phyloP scores from a whole-genome alignment of 2,329 filamentous ascomycete genomes.

The Fusarium verticillioides region DNA sequence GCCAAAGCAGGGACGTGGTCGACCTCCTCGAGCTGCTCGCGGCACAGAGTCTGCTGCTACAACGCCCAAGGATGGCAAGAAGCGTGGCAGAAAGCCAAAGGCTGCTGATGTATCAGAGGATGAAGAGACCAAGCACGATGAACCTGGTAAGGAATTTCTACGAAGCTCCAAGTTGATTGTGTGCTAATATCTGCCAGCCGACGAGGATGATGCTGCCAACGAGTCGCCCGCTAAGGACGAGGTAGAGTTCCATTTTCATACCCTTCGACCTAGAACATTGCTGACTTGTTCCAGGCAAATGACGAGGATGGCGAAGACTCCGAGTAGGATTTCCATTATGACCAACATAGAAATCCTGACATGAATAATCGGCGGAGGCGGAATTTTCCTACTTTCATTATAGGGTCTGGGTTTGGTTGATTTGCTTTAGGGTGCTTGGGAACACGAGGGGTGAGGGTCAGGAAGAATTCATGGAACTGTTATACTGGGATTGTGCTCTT shows the following conservation, averaged over 20 bases:
- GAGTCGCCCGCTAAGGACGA: slow-evolving; percentile 39
- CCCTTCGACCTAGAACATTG: slow-evolving; percentile 34
- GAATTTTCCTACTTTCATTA: slow-evolving; percentile 1
- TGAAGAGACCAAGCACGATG: slow-evolving; percentile 4
- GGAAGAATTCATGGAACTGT: slow-evolving; percentile 9
- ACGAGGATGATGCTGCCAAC: slow-evolving; percentile 24
- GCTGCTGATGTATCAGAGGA: slow-evolving; percentile 33
- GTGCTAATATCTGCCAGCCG: slow-evolving; percentile 20
- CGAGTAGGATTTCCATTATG: slow-evolving; percentile 6
- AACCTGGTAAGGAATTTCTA: not conserved
- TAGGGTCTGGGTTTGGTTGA: slow-evolving; percentile 2
- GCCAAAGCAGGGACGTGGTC: slow-evolving; percentile 38
- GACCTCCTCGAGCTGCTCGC: slow-evolving; percentile 46
- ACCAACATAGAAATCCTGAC: not conserved
- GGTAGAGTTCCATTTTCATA: slow-evolving; percentile 43
- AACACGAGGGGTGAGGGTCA: not conserved
- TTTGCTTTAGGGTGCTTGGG: slow-evolving; percentile 6
- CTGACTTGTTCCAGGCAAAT: slow-evolving; percentile 42
- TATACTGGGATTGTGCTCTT: slow-evolving; percentile 5
- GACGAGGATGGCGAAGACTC: slow-evolving; percentile 38
- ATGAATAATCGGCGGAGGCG: not conserved
- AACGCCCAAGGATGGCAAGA: slow-evolving; percentile 38
- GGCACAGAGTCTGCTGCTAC: slow-evolving; percentile 21
- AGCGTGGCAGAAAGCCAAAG: slow-evolving; percentile 46
- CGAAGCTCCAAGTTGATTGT: not conserved